A percentile compares a stretch with the other conserved stretches of the same genome.
phyloP scores from a whole-genome alignment of 441 rosid species.

The Codiaeum variegatum region DNA sequence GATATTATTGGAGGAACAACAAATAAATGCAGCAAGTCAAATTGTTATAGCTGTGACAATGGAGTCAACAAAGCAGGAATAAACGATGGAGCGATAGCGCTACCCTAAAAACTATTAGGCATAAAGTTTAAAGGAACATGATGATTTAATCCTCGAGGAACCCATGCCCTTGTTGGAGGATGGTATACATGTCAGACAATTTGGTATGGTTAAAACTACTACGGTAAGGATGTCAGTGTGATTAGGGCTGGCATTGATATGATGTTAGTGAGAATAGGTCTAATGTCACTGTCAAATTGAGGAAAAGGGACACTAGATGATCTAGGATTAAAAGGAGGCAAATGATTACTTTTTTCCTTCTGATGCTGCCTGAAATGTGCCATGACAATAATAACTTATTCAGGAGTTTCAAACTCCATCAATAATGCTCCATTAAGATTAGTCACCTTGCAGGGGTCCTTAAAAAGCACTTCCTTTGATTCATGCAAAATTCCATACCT shows the following conservation, averaged over 20 bases:
- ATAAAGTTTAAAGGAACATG: too few species aligned
- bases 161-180: too few species aligned
- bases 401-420: constrained; percentile 91
- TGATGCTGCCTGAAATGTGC: constrained; percentile 76
- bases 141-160: constrained; percentile 38
- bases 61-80: constrained; percentile 76
- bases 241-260: constrained; percentile 42
- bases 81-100: constrained; percentile 58
- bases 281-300: constrained; percentile 54
- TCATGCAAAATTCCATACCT: constrained; percentile 85
- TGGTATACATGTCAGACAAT: too few species aligned
- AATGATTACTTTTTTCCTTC: constrained; percentile 49
- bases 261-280: constrained; percentile 32
- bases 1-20: constrained; percentile 46
- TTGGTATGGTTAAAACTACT: too few species aligned
- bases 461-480: constrained; percentile 71
- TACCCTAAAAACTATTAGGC: constrained; percentile 47
- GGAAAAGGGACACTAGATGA: constrained; percentile 42
- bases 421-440: constrained; percentile 75
- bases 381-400: constrained; percentile 83
- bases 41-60: constrained; percentile 61
- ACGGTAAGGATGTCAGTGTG: constrained; percentile 35
- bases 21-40: constrained; percentile 52
- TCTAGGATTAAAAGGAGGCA: constrained; percentile 38
- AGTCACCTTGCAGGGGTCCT: constrained; percentile 71